Conservation (phyloP, 2,329 filamentous ascomycete species). For the Septoria linicola region DNA sequence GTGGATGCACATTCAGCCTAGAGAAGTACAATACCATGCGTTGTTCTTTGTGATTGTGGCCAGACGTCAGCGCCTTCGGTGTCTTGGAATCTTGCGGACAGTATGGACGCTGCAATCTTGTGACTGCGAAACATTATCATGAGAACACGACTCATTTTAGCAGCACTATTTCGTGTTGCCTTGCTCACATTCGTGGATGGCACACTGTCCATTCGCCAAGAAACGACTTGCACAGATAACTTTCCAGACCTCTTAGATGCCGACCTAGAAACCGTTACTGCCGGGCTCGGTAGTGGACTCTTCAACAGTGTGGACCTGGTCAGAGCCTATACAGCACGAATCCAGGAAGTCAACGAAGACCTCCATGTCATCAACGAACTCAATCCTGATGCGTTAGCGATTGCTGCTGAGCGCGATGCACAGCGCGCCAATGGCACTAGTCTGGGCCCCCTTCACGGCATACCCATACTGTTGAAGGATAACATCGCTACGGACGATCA, state of each 20-base stretch:
- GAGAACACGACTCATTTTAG: neutral
- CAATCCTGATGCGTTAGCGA: conserved; percentile 11
- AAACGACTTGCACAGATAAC: neutral
- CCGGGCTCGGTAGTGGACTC: conserved; percentile 49
- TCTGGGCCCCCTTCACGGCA: conserved; percentile 42
- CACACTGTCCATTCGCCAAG: neutral
- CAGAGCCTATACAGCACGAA: neutral
- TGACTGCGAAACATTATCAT: neutral
- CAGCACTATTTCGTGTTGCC: neutral
- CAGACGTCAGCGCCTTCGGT: no score
- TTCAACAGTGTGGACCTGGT: neutral
- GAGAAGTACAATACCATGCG: no score
- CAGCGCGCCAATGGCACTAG: conserved; percentile 39
- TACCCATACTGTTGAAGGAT: conserved; percentile 42
- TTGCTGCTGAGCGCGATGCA: conserved; percentile 41
- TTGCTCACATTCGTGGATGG: neutral
- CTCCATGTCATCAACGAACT: conserved; percentile 15
- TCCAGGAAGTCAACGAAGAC: conserved; percentile 2
- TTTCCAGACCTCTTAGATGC: conserved; percentile 52
- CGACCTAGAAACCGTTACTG: conserved; percentile 51
- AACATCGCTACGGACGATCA: conserved; percentile 25
- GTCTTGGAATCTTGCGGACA: no score
- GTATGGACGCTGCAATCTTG: no score
- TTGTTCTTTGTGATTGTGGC: no score
- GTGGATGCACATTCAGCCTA: no score